Conservation (phyloP, 768 basidiomycete species). For the Kwoniella mangroviensis region DNA sequence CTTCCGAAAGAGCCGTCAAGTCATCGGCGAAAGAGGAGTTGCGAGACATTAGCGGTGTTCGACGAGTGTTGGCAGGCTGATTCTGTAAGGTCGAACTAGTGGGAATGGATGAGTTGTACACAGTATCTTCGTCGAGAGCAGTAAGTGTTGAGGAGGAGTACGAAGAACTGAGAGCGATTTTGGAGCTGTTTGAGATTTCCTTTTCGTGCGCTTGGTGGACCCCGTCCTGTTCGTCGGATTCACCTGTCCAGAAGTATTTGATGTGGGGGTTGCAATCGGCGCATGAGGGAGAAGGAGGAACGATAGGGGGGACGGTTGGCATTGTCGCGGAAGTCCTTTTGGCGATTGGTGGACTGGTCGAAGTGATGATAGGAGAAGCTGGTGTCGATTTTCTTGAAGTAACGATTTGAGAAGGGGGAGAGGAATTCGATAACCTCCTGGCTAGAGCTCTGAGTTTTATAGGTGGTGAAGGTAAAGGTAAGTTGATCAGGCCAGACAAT, state of each 20-base stretch:
- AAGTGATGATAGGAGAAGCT: constrained; percentile 12
- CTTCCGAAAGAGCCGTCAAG: constrained; percentile 6
- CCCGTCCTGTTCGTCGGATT: background rate
- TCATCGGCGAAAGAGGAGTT: constrained; percentile 16
- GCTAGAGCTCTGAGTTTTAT: constrained; percentile 15
- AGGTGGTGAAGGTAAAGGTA: constrained; percentile 1
- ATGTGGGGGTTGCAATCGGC: background rate
- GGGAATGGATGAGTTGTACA: background rate
- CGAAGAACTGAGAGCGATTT: constrained; percentile 3
- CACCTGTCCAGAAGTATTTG: constrained; percentile 4
- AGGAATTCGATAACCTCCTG: constrained; percentile 16
- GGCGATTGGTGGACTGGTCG: constrained; percentile 6
- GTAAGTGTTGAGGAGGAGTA: background rate
- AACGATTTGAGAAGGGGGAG: constrained; percentile 8
- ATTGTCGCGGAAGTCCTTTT: constrained; percentile 11
- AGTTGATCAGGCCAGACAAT: constrained; percentile 11
- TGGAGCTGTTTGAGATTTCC: background rate
- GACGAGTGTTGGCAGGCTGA: background rate
- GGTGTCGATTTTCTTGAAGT: constrained; percentile 6
- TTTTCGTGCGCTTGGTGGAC: background rate
- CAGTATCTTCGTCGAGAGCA: constrained; percentile 12
- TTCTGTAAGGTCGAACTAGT: background rate
- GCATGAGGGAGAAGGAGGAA: constrained; percentile 14
- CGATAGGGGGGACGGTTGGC: constrained; percentile 7
- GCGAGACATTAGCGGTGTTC: constrained; percentile 11